Conservation (phyloP, 1,139 yeast species). For the Suhomyces bokatorum region DNA sequence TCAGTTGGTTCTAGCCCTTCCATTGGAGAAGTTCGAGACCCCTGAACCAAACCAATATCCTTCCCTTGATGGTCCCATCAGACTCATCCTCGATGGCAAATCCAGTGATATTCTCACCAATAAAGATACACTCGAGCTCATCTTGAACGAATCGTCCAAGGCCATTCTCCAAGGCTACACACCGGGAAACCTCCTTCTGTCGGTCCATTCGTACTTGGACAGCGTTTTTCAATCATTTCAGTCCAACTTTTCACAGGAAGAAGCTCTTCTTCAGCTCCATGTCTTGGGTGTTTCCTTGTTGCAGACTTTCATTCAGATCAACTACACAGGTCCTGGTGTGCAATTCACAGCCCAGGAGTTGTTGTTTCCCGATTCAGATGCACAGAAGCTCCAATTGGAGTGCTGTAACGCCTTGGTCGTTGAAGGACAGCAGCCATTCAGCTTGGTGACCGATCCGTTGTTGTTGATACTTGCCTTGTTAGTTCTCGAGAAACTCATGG, state of each 20-base stretch:
- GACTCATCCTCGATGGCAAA: slow-evolving; percentile 27
- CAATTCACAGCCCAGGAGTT: slow-evolving; percentile 36
- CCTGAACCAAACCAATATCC: slow-evolving; percentile 10
- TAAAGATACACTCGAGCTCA: slow-evolving; percentile 11
- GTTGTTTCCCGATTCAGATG: slow-evolving; percentile 34
- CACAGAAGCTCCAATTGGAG: slow-evolving; percentile 30
- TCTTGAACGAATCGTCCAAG: slow-evolving; percentile 8
- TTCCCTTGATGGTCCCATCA: slow-evolving; percentile 15
- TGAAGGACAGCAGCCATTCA: slow-evolving; percentile 67
- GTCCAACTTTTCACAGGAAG: slow-evolving; percentile 14
- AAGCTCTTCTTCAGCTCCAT: slow-evolving; percentile 29
- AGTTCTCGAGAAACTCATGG: slow-evolving; percentile 51
- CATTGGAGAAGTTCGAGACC: slow-evolving; percentile 21
- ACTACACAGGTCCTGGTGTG: slow-evolving; percentile 81
- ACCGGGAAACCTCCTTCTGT: slow-evolving; percentile 18
- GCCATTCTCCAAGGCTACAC: slow-evolving; percentile 19
- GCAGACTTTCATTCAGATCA: slow-evolving; percentile 71
- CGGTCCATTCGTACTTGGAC: slow-evolving; percentile 23
- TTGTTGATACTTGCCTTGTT: slow-evolving; percentile 49
- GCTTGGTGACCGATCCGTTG: slow-evolving; percentile 56
- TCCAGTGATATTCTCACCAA: slow-evolving; percentile 24
- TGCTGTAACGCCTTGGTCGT: slow-evolving; percentile 44
- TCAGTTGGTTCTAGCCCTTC: slow-evolving; percentile 29
- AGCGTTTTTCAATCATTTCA: slow-evolving; percentile 15
- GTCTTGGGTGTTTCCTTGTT: slow-evolving; percentile 56